Base-by-base conservation (phyloP, 495 filamentous ascomycete species). In the Aspergillus bertholletiae region DNA sequence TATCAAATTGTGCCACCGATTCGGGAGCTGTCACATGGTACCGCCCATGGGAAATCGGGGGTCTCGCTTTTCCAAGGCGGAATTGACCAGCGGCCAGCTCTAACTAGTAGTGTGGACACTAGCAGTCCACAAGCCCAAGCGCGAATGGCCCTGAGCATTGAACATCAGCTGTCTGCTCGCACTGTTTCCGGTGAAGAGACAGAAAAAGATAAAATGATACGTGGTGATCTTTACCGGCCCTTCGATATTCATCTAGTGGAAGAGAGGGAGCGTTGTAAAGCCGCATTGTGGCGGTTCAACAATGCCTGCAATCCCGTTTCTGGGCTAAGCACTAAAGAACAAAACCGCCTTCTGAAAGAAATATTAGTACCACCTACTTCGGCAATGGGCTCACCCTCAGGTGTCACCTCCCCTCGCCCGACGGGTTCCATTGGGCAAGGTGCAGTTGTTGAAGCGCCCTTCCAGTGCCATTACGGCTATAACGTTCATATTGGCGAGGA, bases 191-290 rank as follows among this genome's bases (percentile, higher is more conserved):
- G 45, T 13, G 75, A 74, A n/a, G 75, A 82, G 28, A 88, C 86
- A 0, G 90, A 97, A 67, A 96, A 94, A 68, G 90, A 96, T 45
- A 94, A 96, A 70, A 98, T 98, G 94, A 77, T 96, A 3, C 79
- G 76, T 39, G 90, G 91, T n/a, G 78, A 91, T 23, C 79, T 84
- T 9, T 97, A 92, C 66, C 84, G 84, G 46, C 89, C 89, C 1
- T 89, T 85, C 57, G 84, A 88, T 63, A 79, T 84, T 40, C 85
- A 90, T 56, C 80, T 98, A 7, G 80, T 91, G 3, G 81, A 92
- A 44, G 94, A 97, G 58, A 86, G 95, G 21, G 88, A 96, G 62
- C 76, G 85, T 56, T 98, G 94, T 74, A 91, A 86, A 60, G 81
- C 82, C 12, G 90, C 90, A 7, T 82, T 92, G 55, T 92, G 85